These are phyloP conservation scores for Talaromyces marneffei DNA, from an alignment of 2,329 filamentous ascomycete species.

Conservation along the genomic window DNA sequence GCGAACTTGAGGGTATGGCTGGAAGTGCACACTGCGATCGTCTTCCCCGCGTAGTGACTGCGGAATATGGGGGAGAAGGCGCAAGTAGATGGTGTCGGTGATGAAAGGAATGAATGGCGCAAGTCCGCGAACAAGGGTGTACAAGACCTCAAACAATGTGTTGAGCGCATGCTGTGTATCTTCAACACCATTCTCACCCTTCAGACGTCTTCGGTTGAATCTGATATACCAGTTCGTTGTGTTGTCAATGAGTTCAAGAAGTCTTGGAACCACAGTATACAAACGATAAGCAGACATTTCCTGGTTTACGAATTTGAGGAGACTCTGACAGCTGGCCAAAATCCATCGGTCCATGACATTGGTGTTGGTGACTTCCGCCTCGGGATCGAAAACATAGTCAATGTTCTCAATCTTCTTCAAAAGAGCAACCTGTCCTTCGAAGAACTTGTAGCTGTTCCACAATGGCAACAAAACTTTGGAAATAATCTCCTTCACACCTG, in stretches of 20 bases:
- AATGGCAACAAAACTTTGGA: constrained; percentile 83
- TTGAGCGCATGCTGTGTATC: constrained; percentile 90
- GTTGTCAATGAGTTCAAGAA: constrained; percentile 81
- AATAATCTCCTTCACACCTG: constrained; percentile 90
- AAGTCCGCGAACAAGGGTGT: constrained; percentile 77
- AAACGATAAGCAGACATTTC: constrained; percentile 79
- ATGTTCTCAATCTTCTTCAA: constrained; percentile 77
- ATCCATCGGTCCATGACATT: constrained; percentile 98
- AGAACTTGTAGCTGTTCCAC: constrained; percentile 98
- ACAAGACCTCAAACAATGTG: constrained; percentile 88
- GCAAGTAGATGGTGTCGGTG: constrained; percentile 87
- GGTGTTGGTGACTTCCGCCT: constrained; percentile 53
- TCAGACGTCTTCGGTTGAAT: constrained; percentile 84
- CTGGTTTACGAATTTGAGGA: constrained; percentile 84
- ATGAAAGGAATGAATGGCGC: constrained; percentile 96
- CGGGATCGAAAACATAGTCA: constrained; percentile 73
- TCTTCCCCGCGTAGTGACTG: constrained; percentile 64
- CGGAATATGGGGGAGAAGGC: constrained; percentile 75
- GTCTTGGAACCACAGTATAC: constrained; percentile 84
- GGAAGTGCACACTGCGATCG: constrained; percentile 82
- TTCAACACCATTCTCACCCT: constrained; percentile 78
- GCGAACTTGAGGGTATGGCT: constrained; percentile 81
- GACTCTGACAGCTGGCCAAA: constrained; percentile 81
- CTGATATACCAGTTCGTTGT: constrained; percentile 99
- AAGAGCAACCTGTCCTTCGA: constrained; percentile 77